Evolutionary conservation across 331 rosid species (phyloP).

Genomic region (Arachis monticola): DNA sequence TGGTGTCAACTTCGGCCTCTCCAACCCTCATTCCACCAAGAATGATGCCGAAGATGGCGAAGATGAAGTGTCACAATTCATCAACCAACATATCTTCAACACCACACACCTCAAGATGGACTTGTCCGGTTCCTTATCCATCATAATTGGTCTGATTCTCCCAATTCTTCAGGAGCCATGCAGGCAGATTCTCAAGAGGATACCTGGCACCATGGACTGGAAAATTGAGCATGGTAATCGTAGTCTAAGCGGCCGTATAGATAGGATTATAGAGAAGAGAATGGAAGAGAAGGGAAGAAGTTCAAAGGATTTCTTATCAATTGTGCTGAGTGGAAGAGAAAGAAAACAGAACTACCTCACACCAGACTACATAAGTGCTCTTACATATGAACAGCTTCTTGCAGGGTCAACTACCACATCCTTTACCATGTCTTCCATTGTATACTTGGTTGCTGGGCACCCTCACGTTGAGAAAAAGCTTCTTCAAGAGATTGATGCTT

Average conservation of each 20-base stretch:
- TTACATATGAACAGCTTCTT: conserved; percentile 86
- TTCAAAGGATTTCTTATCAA: conserved; percentile 84
- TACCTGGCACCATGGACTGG: conserved; percentile 91
- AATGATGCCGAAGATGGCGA: conserved; percentile 1
- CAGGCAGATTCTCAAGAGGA: conserved; percentile 79
- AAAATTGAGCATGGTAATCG: conserved; percentile 71
- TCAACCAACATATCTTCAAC: conserved; percentile 83
- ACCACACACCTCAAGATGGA: conserved; percentile 95
- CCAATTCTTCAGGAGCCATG: conserved; percentile 88
- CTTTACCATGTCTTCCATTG: conserved; percentile 76
- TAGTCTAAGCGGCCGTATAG: conserved; percentile 66
- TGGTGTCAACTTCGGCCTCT: conserved; percentile 88
- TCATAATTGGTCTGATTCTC: conserved; percentile 78
- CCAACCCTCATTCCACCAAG: conserved; percentile 54
- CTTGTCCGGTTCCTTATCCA: conserved; percentile 87
- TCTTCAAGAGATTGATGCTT: conserved; percentile 77
- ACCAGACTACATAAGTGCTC: conserved; percentile 78
- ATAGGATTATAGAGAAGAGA: conserved; percentile 69
- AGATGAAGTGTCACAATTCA: conserved; percentile 74
- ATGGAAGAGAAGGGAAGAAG: conserved; percentile 51
- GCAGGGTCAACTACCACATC: conserved; percentile 94
- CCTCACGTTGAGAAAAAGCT: conserved; percentile 74
- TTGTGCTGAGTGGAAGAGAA: conserved; percentile 77
- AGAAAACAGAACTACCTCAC: conserved; percentile 58
- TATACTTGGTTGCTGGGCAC: conserved; percentile 88